Conservation (phyloP, 805 yeast species). For the Barnettozyma populi region DNA sequence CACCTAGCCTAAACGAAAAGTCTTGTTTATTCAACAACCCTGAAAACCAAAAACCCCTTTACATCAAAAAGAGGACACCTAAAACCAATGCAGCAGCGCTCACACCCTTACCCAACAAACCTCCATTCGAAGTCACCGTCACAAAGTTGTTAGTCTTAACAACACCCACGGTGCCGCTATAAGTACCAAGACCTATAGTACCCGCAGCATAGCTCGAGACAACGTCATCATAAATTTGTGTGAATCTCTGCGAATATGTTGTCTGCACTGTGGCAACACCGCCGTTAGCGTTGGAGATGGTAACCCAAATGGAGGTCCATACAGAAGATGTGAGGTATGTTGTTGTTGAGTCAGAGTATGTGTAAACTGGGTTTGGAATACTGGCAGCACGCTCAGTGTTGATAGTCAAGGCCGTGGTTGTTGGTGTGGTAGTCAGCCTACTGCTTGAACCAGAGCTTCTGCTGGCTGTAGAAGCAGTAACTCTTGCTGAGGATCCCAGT, state of each 20-base stretch:
- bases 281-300: slow-evolving; percentile 42
- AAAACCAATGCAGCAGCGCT: background rate
- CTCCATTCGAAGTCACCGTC: slow-evolving; percentile 27
- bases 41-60: background rate
- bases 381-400: slow-evolving; percentile 11
- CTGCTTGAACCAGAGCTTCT: background rate
- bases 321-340: slow-evolving; percentile 27
- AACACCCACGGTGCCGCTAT: slow-evolving; percentile 64
- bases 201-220: slow-evolving; percentile 47
- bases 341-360: slow-evolving; percentile 26
- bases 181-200: slow-evolving; percentile 70
- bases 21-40: background rate
- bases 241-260: slow-evolving; percentile 50
- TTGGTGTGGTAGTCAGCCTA: background rate
- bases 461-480: background rate
- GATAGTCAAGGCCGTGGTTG: slow-evolving; percentile 9
- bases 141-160: slow-evolving; percentile 39
- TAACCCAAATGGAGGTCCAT: slow-evolving; percentile 44
- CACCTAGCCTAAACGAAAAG: background rate
- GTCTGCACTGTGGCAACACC: slow-evolving; percentile 42
- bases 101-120: slow-evolving; percentile 1
- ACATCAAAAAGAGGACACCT: background rate
- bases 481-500: background rate
- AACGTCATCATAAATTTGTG: slow-evolving; percentile 39
- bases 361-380: slow-evolving; percentile 22